These are phyloP conservation scores for Wallemia ichthyophaga DNA, from an alignment of 1,284 basidiomycete species.

Conservation along the genomic window DNA sequence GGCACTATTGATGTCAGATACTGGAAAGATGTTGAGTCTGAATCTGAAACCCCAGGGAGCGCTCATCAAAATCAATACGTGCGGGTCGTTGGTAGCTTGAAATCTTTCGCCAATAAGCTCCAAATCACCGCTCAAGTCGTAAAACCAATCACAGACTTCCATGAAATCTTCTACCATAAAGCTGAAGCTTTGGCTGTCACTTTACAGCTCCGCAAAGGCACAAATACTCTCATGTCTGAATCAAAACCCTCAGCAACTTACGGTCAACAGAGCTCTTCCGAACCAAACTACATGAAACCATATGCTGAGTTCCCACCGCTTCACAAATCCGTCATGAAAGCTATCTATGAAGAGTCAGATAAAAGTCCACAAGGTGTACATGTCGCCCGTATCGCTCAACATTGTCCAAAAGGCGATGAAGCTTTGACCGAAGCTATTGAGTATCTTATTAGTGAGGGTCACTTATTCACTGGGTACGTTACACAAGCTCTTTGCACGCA, in stretches of 20 bases:
- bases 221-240: neutral
- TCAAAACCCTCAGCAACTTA: neutral
- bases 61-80: constrained; percentile 36
- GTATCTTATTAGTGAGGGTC: constrained; percentile 32
- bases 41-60: constrained; percentile 23
- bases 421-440: constrained; percentile 29
- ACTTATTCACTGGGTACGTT: constrained; percentile 26
- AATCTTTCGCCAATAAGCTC: constrained; percentile 51
- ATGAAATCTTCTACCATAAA: constrained; percentile 59
- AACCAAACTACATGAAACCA: constrained; percentile 2
- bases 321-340: constrained; percentile 29
- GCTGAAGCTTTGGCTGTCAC: constrained; percentile 26
- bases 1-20: constrained; percentile 60
- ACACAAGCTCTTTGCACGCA: no score
- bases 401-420: constrained; percentile 13
- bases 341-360: constrained; percentile 22
- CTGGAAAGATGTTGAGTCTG: constrained; percentile 45
- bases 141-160: constrained; percentile 32
- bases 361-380: constrained; percentile 26
- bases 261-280: constrained; percentile 2
- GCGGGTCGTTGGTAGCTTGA: constrained; percentile 65
- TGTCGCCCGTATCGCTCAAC: constrained; percentile 25
- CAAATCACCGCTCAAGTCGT: constrained; percentile 51
- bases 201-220: constrained; percentile 18
- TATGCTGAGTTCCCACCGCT: constrained; percentile 26